Conservation (phyloP, 345 rosid species). For the Psidium friedrichsthalianum region DNA sequence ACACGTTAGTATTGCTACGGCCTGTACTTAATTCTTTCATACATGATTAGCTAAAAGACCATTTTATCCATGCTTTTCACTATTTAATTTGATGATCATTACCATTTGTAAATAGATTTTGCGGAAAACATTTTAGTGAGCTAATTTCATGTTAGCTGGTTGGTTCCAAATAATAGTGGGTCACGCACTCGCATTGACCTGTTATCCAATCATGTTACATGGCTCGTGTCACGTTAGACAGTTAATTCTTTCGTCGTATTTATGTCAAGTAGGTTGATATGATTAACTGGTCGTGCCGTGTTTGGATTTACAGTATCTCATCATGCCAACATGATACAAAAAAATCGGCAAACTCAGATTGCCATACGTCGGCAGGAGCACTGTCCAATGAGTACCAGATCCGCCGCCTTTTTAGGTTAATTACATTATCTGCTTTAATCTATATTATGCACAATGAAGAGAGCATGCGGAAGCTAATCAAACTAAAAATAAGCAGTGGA, state of each 20-base stretch:
- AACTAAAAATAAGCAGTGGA: no score
- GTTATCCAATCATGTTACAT: not conserved
- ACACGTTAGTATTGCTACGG: not conserved
- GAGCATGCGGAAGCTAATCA: no score
- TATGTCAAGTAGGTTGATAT: not conserved
- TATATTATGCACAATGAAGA: no score
- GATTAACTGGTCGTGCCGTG: not conserved
- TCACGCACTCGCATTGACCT: not conserved
- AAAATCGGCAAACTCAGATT: rapidly evolving
- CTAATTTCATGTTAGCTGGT: not conserved
- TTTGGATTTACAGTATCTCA: not conserved
- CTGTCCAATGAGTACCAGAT: no score
- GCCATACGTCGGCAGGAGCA: no score
- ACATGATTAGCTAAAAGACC: not conserved
- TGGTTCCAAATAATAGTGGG: not conserved
- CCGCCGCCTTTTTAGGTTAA: no score
- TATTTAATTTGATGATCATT: not conserved
- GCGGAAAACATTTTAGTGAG: not conserved
- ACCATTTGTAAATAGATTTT: not conserved
- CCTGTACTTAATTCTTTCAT: not conserved
- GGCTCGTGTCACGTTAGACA: rapidly evolving
- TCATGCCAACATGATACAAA: rapidly evolving
- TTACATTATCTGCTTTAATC: no score
- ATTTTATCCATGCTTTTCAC: not conserved
- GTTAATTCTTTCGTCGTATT: not conserved